These are phyloP conservation scores for Bolboschoenus planiculmis DNA, from an alignment of 176 grass and related monocot genomes.

Conservation along the genomic window DNA sequence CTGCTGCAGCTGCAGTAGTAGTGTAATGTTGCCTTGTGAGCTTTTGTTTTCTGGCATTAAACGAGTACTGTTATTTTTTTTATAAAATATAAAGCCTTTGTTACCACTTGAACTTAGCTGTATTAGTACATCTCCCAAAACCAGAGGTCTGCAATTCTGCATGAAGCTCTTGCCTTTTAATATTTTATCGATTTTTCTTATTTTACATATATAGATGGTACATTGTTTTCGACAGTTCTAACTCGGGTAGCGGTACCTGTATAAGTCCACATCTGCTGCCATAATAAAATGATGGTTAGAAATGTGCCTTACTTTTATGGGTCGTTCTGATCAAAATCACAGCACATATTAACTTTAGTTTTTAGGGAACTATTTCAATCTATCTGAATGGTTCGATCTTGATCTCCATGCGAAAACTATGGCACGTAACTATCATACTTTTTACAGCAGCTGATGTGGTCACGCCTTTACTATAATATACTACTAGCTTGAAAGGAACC, in stretches of 20 bases:
- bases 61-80: neutral
- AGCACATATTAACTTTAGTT: neutral
- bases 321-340: neutral
- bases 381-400: neutral
- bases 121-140: neutral
- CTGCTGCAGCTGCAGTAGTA: slow-evolving; percentile 13
- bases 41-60: slow-evolving; percentile 15
- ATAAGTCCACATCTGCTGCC: neutral
- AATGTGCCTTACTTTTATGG: neutral
- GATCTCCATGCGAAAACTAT: neutral
- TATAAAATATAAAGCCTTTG: neutral
- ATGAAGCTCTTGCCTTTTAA: neutral
- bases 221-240: neutral
- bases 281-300: neutral
- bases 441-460: neutral
- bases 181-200: neutral
- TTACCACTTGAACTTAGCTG: neutral
- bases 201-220: neutral
- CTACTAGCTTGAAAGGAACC: neutral
- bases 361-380: neutral
- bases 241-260: neutral
- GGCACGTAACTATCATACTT: neutral
- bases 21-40: neutral
- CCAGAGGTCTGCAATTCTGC: neutral
- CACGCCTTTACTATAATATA: neutral